Base-by-base conservation (phyloP, 2,329 filamentous ascomycete genomes). In the Hortaea werneckii region DNA sequence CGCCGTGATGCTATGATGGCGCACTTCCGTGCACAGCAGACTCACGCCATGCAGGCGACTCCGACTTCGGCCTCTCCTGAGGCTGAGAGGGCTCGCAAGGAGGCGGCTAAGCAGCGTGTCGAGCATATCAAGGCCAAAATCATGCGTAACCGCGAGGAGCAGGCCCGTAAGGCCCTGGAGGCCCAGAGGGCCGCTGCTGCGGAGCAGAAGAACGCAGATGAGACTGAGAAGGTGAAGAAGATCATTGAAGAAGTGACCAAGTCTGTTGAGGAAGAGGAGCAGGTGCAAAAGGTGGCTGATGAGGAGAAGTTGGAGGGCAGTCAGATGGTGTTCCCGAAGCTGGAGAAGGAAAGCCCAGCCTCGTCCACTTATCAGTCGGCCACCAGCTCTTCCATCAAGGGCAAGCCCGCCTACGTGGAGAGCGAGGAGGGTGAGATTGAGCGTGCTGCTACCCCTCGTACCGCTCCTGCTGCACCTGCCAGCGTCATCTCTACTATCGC, bases 311-410 rank as follows among this genome's bases (percentile, higher is more conserved):
- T 60, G 40, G 54, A 61, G 46, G 52, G 58, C 40, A 86, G 82
- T 67, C 80, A 82, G 58, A 95, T 96, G 88, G 89, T 96, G 62
- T 96, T 96, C 77, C 92, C 92, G 50, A 94, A 85, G 66, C 77
- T 96, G 35, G 88, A 95, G 57, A 95, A 94, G 70, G 92, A 96
- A 68, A 94, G 88, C 7, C 87, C 89, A 2, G 74, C 79, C 40
- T 76, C 83, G 13, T 94, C 87, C 69, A 77, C 85, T n/a, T 81
- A 94, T 57, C 74, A 86, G 62, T 72, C 76, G n/a, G 65, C 63
- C 38, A 57, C 58, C 46, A 53, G 60, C 58, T 50, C 49, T 42
- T 52, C 58, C 1, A 47, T 47, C 48, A 66, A 43, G 56, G 69
- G 73, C 20, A 78, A 81, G 58, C 64, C 70, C n/a, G 69, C 70